Percentiles rank a stretch among this genome's conserved stretches.
These are phyloP conservation scores for Chrysanthemum seticuspe DNA, from an alignment of 129 eudicot genomes.

Conservation along the genomic window DNA sequence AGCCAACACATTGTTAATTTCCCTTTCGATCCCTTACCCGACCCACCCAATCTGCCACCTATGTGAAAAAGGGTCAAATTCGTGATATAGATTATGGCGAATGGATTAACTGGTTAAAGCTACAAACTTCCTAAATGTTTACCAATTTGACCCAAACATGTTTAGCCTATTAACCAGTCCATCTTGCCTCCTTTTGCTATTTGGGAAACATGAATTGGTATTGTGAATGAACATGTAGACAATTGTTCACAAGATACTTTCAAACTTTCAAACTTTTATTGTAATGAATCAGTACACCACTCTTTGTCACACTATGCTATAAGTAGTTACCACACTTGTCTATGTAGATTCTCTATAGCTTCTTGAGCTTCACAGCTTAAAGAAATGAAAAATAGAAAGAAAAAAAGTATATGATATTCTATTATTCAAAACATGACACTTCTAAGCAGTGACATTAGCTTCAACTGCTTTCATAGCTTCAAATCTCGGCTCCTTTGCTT, in stretches of 20 bases:
- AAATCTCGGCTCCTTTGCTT: slow-evolving; percentile 78
- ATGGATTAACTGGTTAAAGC: background rate
- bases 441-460: slow-evolving; percentile 39
- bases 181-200: background rate
- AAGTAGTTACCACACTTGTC: slow-evolving; percentile 34
- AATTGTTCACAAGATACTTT: slow-evolving; percentile 10
- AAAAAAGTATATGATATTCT: slow-evolving; percentile 21
- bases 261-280: slow-evolving; percentile 12
- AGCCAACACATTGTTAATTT: no score
- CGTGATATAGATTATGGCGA: background rate
- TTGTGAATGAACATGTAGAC: background rate
- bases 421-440: slow-evolving; percentile 14
- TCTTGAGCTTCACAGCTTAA: slow-evolving; percentile 5
- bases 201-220: background rate
- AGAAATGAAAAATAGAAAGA: slow-evolving; percentile 1
- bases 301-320: slow-evolving; percentile 33
- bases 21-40: no score
- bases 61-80: background rate
- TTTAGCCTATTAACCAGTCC: background rate
- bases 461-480: slow-evolving; percentile 70
- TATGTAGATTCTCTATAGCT: slow-evolving; percentile 30
- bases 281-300: slow-evolving; percentile 24
- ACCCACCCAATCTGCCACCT: no score
- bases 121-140: background rate
- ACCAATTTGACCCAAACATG: background rate